Conservation (phyloP, 1,139 yeast species). For the Protomyces pachydermus region DNA sequence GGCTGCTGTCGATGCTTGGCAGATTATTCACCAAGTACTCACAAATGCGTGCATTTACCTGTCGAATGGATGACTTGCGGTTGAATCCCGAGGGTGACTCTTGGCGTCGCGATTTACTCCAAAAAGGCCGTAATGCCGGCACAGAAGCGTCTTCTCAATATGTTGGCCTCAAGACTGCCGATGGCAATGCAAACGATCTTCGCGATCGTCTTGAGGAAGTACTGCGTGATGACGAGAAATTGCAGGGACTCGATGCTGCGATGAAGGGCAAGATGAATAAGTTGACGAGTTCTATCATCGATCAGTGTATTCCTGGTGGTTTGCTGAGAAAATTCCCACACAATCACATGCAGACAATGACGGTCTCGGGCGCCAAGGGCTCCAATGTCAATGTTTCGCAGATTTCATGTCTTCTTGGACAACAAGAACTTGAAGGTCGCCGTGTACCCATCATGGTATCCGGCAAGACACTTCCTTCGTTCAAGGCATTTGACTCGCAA, state of each 20-base stretch:
- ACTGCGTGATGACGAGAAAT: slow-evolving; percentile 83
- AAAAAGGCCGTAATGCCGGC: slow-evolving; percentile 74
- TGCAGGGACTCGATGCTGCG: slow-evolving; percentile 92
- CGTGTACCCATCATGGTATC: slow-evolving; percentile 99
- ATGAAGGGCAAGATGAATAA: slow-evolving; percentile 89
- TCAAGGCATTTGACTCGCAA: slow-evolving; percentile 93
- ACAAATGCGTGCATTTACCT: slow-evolving; percentile 88
- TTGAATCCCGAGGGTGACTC: slow-evolving; percentile 74
- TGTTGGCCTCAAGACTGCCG: slow-evolving; percentile 57
- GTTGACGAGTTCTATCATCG: slow-evolving; percentile 86
- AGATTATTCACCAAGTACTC: slow-evolving; percentile 90
- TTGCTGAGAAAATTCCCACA: slow-evolving; percentile 92
- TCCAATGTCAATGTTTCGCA: slow-evolving; percentile 97
- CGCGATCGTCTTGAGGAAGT: slow-evolving; percentile 87
- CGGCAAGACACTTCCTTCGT: slow-evolving; percentile 94
- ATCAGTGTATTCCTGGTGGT: slow-evolving; percentile 93
- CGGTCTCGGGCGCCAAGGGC: slow-evolving; percentile 98
- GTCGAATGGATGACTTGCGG: slow-evolving; percentile 99
- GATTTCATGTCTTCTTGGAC: slow-evolving; percentile 98
- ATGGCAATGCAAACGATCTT: slow-evolving; percentile 58
- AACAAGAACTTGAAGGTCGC: slow-evolving; percentile 98
- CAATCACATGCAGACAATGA: slow-evolving; percentile 99
- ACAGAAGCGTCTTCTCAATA: slow-evolving; percentile 92
- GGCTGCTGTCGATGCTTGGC: slow-evolving; percentile 82
- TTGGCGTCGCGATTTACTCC: slow-evolving; percentile 79